Base-by-base conservation (phyloP, 2,329 filamentous ascomycete genomes). In the Paradendryphiella salina region DNA sequence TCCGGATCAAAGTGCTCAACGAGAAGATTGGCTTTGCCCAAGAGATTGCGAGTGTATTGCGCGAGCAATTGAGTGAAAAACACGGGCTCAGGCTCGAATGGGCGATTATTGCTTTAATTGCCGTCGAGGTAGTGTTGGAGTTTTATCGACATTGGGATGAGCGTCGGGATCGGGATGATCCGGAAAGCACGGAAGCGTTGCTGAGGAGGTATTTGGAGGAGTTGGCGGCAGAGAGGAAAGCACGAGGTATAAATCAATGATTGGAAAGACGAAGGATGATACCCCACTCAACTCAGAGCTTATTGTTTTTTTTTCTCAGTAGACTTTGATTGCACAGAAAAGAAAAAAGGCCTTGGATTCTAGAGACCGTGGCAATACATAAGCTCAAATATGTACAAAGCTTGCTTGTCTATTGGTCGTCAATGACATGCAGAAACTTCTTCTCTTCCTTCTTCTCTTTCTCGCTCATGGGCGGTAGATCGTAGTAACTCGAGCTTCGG, bases 11-110 rank as follows among this genome's bases (percentile, higher is more conserved):
- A 65, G 86, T 90, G 14, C 76, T 97, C 61, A 99, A 99, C 72
- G 90, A 96, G 76, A 96, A 96, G 77, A 95, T 99, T 84, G 93
- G 96, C 67, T 97, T 99, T 71, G 94, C 93, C 1, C 89, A 94
- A 67, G 93, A 97, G 73, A 96, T 96, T 71, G 91, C 94, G 5
- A 89, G 81, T 44, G 92, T 97, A 13, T 76, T 97, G 54, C 81
- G 94, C 50, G 90, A 96, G 72, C 86, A 92, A 69, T 80, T 95
- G 47, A 95, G 89, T 69, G 92, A 97, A 78, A 90, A 90, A 71
- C 91, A 97, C 69, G 88, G 90, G 13, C 84, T 92, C 23, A 81
- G 90, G 47, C 79, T 99, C 9, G 94, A 97, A 76, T 93, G 90
- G 88, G 95, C 95, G 64, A 97, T 99, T 70, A 97, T 99, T 64